These are phyloP conservation scores for Dryadomyces quercivorus DNA, from an alignment of 2,329 filamentous ascomycete species.

Conservation along the genomic window DNA sequence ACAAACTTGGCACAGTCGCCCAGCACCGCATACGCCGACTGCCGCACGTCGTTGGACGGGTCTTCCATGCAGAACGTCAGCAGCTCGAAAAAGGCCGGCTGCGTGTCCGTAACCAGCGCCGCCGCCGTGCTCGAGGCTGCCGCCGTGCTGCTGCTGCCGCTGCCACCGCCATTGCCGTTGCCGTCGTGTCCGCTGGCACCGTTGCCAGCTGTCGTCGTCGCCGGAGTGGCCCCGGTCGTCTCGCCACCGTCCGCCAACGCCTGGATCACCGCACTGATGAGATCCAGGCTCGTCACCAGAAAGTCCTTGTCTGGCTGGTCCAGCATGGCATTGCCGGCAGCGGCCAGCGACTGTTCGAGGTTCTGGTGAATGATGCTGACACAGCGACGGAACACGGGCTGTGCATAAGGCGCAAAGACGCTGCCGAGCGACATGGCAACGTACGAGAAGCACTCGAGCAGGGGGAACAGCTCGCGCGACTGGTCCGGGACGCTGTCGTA, in stretches of 20 bases:
- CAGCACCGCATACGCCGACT: conserved; percentile 88
- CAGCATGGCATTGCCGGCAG: conserved; percentile 52
- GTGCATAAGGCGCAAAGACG: conserved; percentile 72
- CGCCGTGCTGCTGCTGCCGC: not conserved
- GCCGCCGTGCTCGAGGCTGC: conserved; percentile 26
- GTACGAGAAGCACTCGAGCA: conserved; percentile 94
- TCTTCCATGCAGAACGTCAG: conserved; percentile 89
- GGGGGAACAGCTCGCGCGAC: conserved; percentile 83
- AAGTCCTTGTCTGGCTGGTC: conserved; percentile 94
- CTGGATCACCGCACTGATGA: conserved; percentile 87
- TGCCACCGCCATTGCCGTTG: too few relatives aligned
- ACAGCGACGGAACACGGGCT: conserved; percentile 77
- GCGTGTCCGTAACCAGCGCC: conserved; percentile 62
- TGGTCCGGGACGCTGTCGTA: conserved; percentile 83
- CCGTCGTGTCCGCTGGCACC: too few relatives aligned
- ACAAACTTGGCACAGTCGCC: conserved; percentile 93
- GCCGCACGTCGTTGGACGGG: conserved; percentile 78
- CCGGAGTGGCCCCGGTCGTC: too few relatives aligned
- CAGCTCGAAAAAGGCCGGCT: conserved; percentile 81
- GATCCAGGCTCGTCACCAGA: conserved; percentile 84
- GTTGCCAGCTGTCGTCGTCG: not conserved
- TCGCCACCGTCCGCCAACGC: conserved; percentile 62
- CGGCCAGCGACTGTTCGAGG: conserved; percentile 65
- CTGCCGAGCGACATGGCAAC: conserved; percentile 76
- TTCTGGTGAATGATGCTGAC: conserved; percentile 87